phyloP scores from a whole-genome alignment of 75 land plant genomes.

The Pinus tabuliformis region DNA sequence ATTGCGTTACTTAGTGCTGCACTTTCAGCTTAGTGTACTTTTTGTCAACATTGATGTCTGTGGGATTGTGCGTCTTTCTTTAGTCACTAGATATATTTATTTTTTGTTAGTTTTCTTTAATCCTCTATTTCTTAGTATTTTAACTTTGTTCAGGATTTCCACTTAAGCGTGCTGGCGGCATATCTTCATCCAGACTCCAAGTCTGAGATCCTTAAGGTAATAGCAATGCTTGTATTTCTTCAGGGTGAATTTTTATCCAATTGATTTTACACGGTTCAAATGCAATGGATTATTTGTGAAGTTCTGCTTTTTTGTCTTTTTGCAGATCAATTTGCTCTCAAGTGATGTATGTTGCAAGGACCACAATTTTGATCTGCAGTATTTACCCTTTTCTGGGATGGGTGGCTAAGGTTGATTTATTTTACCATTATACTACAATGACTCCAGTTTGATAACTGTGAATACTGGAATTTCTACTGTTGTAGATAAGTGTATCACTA shows the following conservation, averaged over 20 bases:
- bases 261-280: neutral
- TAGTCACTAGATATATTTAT: neutral
- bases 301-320: neutral
- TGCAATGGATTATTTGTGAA: neutral
- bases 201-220: constrained; percentile 85
- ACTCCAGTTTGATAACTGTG: neutral
- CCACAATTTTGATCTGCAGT: constrained; percentile 1
- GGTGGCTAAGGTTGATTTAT: constrained; percentile 1
- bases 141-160: constrained; percentile 57
- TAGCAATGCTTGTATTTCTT: neutral
- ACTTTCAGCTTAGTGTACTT: neutral
- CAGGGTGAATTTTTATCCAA: neutral
- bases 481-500: neutral
- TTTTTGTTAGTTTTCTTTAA: neutral
- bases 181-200: constrained; percentile 68
- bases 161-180: constrained; percentile 79
- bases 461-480: neutral
- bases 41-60: neutral
- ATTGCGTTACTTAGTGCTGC: neutral
- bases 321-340: constrained; percentile 12
- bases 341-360: constrained; percentile 5
- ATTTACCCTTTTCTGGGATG: constrained; percentile 8
- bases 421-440: too few relatives aligned
- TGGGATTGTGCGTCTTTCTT: neutral
- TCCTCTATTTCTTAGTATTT: neutral